Evolutionary conservation across 2,329 filamentous ascomycete species (phyloP).

Genomic region (Clonostachys rhizophaga): DNA sequence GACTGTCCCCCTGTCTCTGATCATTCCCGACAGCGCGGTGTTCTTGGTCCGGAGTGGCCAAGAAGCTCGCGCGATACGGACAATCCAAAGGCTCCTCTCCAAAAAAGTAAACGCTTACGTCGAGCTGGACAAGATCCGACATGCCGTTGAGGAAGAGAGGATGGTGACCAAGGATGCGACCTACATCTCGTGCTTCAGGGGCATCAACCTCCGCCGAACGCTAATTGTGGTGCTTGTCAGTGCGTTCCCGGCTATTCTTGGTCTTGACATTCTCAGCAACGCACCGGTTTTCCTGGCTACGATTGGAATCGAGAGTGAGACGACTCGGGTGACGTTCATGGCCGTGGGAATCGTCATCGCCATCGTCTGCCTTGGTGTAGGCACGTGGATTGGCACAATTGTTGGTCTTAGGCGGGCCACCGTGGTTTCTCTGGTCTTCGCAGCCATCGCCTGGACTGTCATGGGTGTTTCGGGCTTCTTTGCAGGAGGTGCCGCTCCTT

Average conservation of each 20-base stretch:
- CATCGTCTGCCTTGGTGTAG: slow-evolving; percentile 37
- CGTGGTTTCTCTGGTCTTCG: slow-evolving; percentile 20
- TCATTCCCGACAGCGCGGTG: slow-evolving; percentile 18
- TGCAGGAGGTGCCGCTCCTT: no score
- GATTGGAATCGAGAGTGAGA: slow-evolving; percentile 14
- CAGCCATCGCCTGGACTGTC: slow-evolving; percentile 30
- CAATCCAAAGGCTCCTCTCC: slow-evolving; percentile 10
- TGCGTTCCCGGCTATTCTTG: slow-evolving; percentile 33
- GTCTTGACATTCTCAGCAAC: slow-evolving; percentile 32
- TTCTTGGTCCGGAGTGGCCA: slow-evolving; percentile 10
- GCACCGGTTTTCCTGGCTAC: slow-evolving; percentile 30
- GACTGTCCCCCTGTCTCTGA: slow-evolving; percentile 11
- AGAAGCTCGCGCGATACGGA: slow-evolving; percentile 7
- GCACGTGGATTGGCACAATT: slow-evolving; percentile 33
- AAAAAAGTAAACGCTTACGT: slow-evolving; percentile 8
- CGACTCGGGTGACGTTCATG: slow-evolving; percentile 24
- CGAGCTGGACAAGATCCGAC: slow-evolving; percentile 9
- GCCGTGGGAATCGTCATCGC: slow-evolving; percentile 39
- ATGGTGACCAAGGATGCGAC: slow-evolving; percentile 16
- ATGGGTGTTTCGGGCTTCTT: slow-evolving; percentile 34
- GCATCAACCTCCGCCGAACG: slow-evolving; percentile 29
- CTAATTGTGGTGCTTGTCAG: slow-evolving; percentile 30
- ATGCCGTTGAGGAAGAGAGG: slow-evolving; percentile 33
- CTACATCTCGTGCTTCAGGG: slow-evolving; percentile 34
- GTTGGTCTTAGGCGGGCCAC: slow-evolving; percentile 33